Evolutionary conservation across 495 filamentous ascomycete genomes (phyloP), one percentile per base, ranked within the genome.

Genomic region (Paragyromitra xinjiangensis): DNA sequence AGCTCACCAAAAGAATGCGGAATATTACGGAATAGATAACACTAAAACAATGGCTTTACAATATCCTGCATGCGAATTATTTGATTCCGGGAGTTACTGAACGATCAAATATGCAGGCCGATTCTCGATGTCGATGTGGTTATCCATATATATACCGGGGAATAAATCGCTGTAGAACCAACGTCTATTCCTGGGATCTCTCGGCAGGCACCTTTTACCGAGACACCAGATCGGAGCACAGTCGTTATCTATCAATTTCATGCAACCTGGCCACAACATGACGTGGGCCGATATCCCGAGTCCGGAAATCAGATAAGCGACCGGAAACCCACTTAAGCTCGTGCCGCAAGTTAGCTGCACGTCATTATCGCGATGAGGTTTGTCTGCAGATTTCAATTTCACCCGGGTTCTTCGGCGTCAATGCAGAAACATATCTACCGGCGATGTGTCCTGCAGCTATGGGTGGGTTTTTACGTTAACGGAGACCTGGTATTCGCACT

Each of bases 321-420:
- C 64, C 39, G n/a, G 62, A 66, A 53, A 61, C 44, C 55, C 39
- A 56, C 73, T 53, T 45, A 44, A 58, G 34, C 29, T 45, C 53
- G 14, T 58, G 40, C 70, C 37, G 59, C 61, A 42, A 42, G 29
- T 34, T 34, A 34, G 4, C 55, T 64, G 59, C 69, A 71, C 55
- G 55, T 71, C 68, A 72, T 72, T 53, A 45, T 64, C 59, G 73
- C 58, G 73, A 75, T 75, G 73, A 75, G 73, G 44, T 75, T 16
- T 70, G 24, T 14, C 26, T 59, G 66, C 66, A 59, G 39, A 53
- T 64, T 72, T 26, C 55, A 44, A 72, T 55, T 58, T 29, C 48
- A 34, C 48, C 61, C 37, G 39, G 55, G 8, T 42, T n/a, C 42
- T 62, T 42, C 55, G 64, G 64, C 48, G 37, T 19, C 12, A 72